Conservation (phyloP, 352 stramenopile genomes). For the Globisporangium orthogonon region DNA sequence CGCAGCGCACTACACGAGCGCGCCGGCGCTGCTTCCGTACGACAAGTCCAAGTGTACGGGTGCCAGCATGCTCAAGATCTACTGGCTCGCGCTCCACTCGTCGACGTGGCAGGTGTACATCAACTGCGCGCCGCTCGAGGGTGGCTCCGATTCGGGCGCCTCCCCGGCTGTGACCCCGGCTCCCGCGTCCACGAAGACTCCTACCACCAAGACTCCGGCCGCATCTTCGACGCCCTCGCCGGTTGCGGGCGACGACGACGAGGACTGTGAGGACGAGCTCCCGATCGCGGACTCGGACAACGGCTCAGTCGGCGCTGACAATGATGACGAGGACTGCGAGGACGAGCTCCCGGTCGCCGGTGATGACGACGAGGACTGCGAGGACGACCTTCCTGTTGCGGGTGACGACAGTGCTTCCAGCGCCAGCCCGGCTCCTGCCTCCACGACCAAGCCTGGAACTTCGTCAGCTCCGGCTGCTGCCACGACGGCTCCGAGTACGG, state of each 20-base stretch:
- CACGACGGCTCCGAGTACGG: conserved; percentile 6
- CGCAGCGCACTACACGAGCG: conserved; percentile 24
- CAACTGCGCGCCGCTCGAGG: conserved; percentile 13
- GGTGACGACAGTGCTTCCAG: conserved; percentile 2
- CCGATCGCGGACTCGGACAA: too few species aligned
- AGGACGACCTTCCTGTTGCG: conserved; percentile 9
- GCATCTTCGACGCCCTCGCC: conserved; percentile 1
- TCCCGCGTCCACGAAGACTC: not conserved
- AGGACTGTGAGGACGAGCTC: too few species aligned
- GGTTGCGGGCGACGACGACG: too few species aligned
- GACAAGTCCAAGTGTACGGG: conserved; percentile 38
- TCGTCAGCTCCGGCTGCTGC: not conserved
- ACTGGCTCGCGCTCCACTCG: conserved; percentile 35
- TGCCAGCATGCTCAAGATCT: conserved; percentile 26
- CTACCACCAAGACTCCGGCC: conserved; percentile 4
- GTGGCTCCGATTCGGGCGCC: not conserved
- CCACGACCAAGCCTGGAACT: not conserved
- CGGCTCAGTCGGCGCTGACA: too few species aligned
- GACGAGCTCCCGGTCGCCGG: conserved; percentile 7
- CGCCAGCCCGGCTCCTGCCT: not conserved
- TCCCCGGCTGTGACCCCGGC: not conserved
- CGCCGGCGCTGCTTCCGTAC: conserved; percentile 30
- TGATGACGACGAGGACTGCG: conserved; percentile 6
- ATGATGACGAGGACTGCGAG: conserved; percentile 9
- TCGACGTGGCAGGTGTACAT: conserved; percentile 28